These are phyloP conservation scores for Cenococcum geophilum DNA, from an alignment of 495 filamentous ascomycete species.

Conservation along the genomic window DNA sequence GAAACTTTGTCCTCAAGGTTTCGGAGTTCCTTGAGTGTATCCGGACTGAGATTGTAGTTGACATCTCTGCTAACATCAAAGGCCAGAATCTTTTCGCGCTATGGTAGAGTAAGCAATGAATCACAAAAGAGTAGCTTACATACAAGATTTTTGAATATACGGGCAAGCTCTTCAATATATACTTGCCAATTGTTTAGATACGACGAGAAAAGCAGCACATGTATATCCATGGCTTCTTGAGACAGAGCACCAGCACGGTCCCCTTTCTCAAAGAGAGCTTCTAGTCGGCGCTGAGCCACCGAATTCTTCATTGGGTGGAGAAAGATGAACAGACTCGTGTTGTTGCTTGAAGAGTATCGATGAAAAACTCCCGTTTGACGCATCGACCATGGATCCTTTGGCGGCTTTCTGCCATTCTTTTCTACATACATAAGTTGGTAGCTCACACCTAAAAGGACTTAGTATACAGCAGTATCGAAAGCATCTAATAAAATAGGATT, in stretches of 20 bases:
- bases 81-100: conserved; percentile 12
- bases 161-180: conserved; percentile 13
- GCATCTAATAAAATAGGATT: no score
- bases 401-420: conserved; percentile 1
- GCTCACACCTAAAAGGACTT: conserved; percentile 3
- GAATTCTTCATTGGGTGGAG: conserved; percentile 10
- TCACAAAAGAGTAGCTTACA: background rate
- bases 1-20: conserved; percentile 19
- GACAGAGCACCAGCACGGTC: background rate
- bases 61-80: background rate
- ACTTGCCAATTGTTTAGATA: conserved; percentile 14
- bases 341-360: background rate
- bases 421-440: conserved; percentile 22
- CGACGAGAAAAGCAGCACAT: conserved; percentile 14
- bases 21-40: conserved; percentile 9
- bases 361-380: conserved; percentile 20
- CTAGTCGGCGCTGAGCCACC: conserved; percentile 4
- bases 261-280: background rate
- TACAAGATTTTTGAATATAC: conserved; percentile 6
- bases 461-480: background rate
- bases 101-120: background rate
- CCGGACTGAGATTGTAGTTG: conserved; percentile 1
- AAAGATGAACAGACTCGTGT: background rate
- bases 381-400: conserved; percentile 18
- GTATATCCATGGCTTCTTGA: conserved; percentile 13